Base-by-base conservation (phyloP, 2,329 filamentous ascomycete species). In the Camillea tinctor region DNA sequence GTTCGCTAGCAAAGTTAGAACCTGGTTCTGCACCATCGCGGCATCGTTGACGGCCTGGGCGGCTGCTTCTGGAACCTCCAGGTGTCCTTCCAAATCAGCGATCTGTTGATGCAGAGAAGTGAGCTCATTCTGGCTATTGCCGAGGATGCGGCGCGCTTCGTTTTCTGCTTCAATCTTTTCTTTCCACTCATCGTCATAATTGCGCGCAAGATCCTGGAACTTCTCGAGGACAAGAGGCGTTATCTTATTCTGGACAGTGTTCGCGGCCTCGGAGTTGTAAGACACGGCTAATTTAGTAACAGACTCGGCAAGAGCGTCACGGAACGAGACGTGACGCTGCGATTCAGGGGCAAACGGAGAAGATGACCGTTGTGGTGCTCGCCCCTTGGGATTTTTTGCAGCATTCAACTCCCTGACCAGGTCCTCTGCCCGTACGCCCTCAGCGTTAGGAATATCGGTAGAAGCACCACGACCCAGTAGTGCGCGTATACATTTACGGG, bases 401-500 rank as follows among this genome's bases (percentile, higher is more conserved):
- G 87, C 87, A 62, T 96, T 95, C 44, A 89, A 74, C 61, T 88
- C 83, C 71, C 90, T 88, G 67, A 97, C 92, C 56, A 97, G 81
- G 64, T 94, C 89, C 69, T 96, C 91, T 11, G 93, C 93, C 1
- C 91, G 91, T 63, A 96, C 84, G 24, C 93, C 92, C 59, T 92
- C 86, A 56, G 87, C 81, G 73, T 98, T 99, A 20, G 86, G 82
- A 57, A 98, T 89, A 69, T 96, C 88, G 0, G 92, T 90, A 2
- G 88, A 87, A 3, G 93, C 93, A 61, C 93, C 92, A 55, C 94
- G 89, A 36, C 87, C 88, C 73, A 93, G 75, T 79, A 92, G 75
- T 2, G 88, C 81, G 77, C 95, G 90, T 58, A 97, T 89, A 66
- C 93, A 96, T 68, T 98, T 97, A 51, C 93, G 88, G 19, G 94